Base-by-base conservation (phyloP, 2,329 filamentous ascomycete species). In the Curvularia spicifera region DNA sequence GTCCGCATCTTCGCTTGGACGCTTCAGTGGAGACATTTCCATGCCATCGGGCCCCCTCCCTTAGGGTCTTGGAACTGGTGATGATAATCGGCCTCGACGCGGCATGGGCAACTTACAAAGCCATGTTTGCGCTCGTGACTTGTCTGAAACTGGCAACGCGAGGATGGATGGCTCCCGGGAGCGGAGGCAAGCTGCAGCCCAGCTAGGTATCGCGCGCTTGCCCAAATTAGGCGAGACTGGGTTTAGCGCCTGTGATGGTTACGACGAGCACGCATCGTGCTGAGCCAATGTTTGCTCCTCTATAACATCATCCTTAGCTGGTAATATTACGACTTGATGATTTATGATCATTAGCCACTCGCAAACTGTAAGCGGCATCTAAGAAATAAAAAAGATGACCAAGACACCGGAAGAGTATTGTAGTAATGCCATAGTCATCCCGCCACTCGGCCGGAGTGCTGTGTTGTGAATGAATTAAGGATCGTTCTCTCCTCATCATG, bases 11-110 rank as follows among this genome's bases (percentile, higher is more conserved):
- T 72, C 70, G 56, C 66, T 71, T 45, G 63, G 61, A 57, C 70
- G 68, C 65, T 73, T 72, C 56, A 64, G 62, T 51, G 65, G 65
- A 62, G 90, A 95, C 78, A 86, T 91, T 22, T 79, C 95, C 69
- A 89, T 93, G 75, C 68, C 69, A 73, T 72, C 53, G 51, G 57
- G 53, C 48, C 60, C 53, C 24, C 42, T 44, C 10, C 13, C 22
- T 55, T 44, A 56, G 43, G 49, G 13, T 5, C 33, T 39, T 37
- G 37, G 31, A 53, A 51, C 55, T 26, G 61, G 60, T 53, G 53
- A 31, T 53, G 55, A 28, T 40, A 54, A 63, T 60, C 51, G 46
- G 51, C 48, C 35, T 49, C 9, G 47, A 50, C 26, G 35, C 35
- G 35, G 18, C 47, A 50, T 40, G 24, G 8, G 20, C 26, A 18